Evolutionary conservation across 2,329 filamentous ascomycete genomes (phyloP), one percentile per base, ranked within the genome.

Genomic region (Aspergillus eucalypticola): DNA sequence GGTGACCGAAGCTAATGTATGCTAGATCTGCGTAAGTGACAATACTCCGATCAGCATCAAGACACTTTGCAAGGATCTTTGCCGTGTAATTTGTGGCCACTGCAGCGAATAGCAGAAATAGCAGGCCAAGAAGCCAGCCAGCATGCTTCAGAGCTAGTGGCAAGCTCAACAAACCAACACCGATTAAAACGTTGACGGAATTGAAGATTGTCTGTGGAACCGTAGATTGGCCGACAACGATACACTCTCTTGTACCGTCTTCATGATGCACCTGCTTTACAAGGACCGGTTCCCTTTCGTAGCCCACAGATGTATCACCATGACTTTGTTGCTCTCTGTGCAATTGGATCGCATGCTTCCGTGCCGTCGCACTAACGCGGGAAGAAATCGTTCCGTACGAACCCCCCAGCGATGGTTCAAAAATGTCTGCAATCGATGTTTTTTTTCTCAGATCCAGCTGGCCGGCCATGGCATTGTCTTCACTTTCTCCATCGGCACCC

Each of bases 141-240:
- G 91, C 88, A 74, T 96, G 92, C 69, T 88, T 91, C 69, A 98
- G 82, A 5, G 91, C 94, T 71, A 98, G 84, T 5, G 94, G 95
- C 56, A 99, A 81, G 75, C 91, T 96, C 54, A 99, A 83, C 29
- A 99, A 80, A 0, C 94, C 94, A 29, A 99, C 89, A 15, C 93
- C 93, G 62, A 97, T 94, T 60, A 97, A 80, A 54, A 96, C 91
- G 66, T 96, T 96, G 73, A 94, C 94, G 3, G 92, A 96, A 77
- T 99, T 99, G 82, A 98, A 96, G 63, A 97, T 85, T 6, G 94
- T 98, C 79, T 98, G 94, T 0, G 92, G 92, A 15, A 98, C 82
- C 1, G 94, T 99, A n/a, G 92, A 96, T 78, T 96, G 92, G 41
- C 94, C 94, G 63, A 96, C 90, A 2, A 96, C 88, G 2, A 94